Evolutionary conservation across 2,329 filamentous ascomycete genomes (phyloP).

Genomic region (Paracamarosporium sp.): DNA sequence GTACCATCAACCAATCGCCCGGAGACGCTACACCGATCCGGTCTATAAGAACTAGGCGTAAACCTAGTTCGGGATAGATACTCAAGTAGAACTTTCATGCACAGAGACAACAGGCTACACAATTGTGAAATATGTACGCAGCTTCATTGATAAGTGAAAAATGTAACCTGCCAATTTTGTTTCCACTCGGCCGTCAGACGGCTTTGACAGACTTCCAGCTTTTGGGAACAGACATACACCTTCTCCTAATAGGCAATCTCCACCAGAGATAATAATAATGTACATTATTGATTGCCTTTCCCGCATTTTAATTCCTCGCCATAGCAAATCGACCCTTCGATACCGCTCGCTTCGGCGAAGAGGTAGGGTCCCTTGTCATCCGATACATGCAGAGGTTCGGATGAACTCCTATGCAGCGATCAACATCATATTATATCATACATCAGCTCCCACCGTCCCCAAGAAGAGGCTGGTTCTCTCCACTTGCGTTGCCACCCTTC

Average conservation of each 20-base stretch:
- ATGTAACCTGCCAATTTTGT: not conserved
- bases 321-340: not conserved
- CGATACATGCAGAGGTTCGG: not conserved
- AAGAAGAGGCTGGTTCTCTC: constrained; percentile 42
- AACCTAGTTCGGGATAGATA: no score
- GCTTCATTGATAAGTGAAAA: not conserved
- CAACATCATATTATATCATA: constrained; percentile 2
- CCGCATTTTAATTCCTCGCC: not conserved
- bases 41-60: no score
- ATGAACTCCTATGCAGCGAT: not conserved
- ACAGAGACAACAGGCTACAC: not conserved
- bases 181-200: not conserved
- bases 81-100: no score
- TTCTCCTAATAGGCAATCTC: no score
- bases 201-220: not conserved
- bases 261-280: not conserved
- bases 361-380: not conserved
- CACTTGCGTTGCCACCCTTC: constrained; percentile 33
- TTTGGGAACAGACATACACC: no score
- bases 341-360: not conserved
- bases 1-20: no score
- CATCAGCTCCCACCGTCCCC: constrained; percentile 20
- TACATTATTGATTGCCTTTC: not conserved
- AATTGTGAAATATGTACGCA: not conserved
- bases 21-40: no score